Percentiles rank a stretch among this genome's conserved stretches.
Evolutionary conservation across 2,329 filamentous ascomycete species (phyloP).

Genomic region (Exophiala sp.): DNA sequence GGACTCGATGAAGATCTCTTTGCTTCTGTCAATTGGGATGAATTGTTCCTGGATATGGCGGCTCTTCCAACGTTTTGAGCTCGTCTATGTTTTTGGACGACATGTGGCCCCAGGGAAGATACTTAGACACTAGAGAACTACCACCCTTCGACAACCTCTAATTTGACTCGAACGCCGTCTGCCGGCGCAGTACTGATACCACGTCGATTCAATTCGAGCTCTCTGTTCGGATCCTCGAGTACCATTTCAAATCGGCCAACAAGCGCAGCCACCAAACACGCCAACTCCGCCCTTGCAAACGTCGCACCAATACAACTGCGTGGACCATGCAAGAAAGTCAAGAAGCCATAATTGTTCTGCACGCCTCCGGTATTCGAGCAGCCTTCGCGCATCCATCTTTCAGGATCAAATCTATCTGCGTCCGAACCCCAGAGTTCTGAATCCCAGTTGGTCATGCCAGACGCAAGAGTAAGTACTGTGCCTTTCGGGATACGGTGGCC

Average conservation of each 20-base stretch:
- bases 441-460: slow-evolving; percentile 36
- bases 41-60: not conserved
- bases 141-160: too few species aligned
- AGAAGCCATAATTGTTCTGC: slow-evolving; percentile 64
- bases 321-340: slow-evolving; percentile 71
- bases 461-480: slow-evolving; percentile 63
- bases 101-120: too few species aligned
- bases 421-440: slow-evolving; percentile 34
- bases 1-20: not conserved
- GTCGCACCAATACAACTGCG: slow-evolving; percentile 28
- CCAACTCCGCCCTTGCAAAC: slow-evolving; percentile 74
- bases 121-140: too few species aligned
- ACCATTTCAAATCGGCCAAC: slow-evolving; percentile 53
- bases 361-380: slow-evolving; percentile 58
- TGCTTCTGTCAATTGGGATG: not conserved
- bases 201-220: slow-evolving; percentile 47
- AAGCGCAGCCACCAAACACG: slow-evolving; percentile 74
- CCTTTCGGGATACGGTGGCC: slow-evolving; percentile 66
- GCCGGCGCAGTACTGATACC: too few species aligned
- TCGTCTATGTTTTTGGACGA: too few species aligned
- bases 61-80: not conserved
- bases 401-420: slow-evolving; percentile 33
- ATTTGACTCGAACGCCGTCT: too few species aligned
- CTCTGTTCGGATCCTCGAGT: slow-evolving; percentile 58
- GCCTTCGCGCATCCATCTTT: slow-evolving; percentile 41